Evolutionary conservation across 2,329 filamentous ascomycete genomes (phyloP).

Genomic region (Colletotrichum karsti): DNA sequence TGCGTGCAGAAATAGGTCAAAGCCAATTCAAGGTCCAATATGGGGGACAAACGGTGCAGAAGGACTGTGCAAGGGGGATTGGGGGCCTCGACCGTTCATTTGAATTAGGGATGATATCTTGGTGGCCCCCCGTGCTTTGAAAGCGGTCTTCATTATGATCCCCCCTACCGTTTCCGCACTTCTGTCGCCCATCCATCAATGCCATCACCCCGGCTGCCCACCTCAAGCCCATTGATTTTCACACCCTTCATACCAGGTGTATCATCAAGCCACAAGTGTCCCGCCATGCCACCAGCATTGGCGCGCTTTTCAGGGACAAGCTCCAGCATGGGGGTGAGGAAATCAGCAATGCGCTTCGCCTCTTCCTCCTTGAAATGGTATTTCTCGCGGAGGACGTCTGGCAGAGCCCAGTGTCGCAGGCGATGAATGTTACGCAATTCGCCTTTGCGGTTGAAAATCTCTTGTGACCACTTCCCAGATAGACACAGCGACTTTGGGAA

Average conservation of each 20-base stretch:
- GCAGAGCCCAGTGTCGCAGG: constrained; percentile 92
- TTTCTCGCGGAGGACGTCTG: constrained; percentile 93
- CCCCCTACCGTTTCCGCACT: constrained; percentile 78
- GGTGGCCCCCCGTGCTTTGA: constrained; percentile 12
- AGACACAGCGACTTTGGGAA: constrained; percentile 94
- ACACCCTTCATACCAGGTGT: constrained; percentile 89
- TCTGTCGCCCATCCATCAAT: constrained; percentile 95
- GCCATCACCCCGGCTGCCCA: constrained; percentile 86
- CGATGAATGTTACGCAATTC: constrained; percentile 98
- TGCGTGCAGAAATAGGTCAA: neutral
- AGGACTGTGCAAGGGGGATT: neutral
- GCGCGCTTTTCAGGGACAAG: constrained; percentile 87
- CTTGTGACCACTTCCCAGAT: constrained; percentile 95
- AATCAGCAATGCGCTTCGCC: constrained; percentile 78
- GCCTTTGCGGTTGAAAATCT: constrained; percentile 98
- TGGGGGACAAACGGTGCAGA: neutral
- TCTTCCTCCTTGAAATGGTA: constrained; percentile 93
- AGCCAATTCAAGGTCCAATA: neutral
- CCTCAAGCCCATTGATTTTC: constrained; percentile 75
- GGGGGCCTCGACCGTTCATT: constrained; percentile 11
- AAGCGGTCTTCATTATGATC: constrained; percentile 20
- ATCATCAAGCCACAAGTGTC: constrained; percentile 82
- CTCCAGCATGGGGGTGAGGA: constrained; percentile 91
- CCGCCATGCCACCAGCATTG: constrained; percentile 95
- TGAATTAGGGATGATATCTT: constrained; percentile 20